Percentiles rank a stretch among this genome's conserved stretches.
Evolutionary conservation across 257 asterid genomes (phyloP).

Genomic region (Gentiana macrophylla): DNA sequence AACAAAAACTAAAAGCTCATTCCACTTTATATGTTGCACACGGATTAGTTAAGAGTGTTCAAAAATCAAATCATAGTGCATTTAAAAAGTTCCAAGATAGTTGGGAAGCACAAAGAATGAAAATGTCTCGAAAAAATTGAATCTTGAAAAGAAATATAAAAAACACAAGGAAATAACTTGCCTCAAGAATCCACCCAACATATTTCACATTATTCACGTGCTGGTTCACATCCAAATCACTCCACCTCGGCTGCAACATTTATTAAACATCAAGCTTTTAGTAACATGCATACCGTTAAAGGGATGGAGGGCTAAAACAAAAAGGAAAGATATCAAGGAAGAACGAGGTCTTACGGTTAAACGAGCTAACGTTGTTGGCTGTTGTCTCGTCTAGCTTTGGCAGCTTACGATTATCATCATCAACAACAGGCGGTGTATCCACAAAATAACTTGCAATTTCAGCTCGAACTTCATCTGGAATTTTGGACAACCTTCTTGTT

Average conservation of each 20-base stretch:
- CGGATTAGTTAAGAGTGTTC: no score
- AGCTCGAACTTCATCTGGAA: constrained; percentile 72
- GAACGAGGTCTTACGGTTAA: constrained; percentile 35
- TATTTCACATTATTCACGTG: constrained; percentile 88
- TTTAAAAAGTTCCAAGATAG: no score
- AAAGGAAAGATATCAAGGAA: background rate
- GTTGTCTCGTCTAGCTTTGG: constrained; percentile 64
- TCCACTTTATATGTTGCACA: no score
- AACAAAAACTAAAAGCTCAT: background rate
- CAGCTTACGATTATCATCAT: constrained; percentile 50
- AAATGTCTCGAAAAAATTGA: no score
- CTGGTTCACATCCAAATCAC: constrained; percentile 72
- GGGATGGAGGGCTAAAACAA: background rate
- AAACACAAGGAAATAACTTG: constrained; percentile 7
- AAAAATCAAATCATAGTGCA: no score
- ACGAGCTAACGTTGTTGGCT: constrained; percentile 43
- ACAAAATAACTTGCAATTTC: constrained; percentile 59
- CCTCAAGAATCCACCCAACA: constrained; percentile 87
- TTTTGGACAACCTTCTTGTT: constrained; percentile 67
- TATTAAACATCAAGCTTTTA: constrained; percentile 3
- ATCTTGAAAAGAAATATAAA: no score
- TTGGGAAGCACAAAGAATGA: no score
- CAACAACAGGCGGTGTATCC: constrained; percentile 64
- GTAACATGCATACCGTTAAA: background rate
- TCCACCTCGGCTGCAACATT: constrained; percentile 70